phyloP scores from a whole-genome alignment of 345 rosid genomes.

The Eucalyptus dawsonii region DNA sequence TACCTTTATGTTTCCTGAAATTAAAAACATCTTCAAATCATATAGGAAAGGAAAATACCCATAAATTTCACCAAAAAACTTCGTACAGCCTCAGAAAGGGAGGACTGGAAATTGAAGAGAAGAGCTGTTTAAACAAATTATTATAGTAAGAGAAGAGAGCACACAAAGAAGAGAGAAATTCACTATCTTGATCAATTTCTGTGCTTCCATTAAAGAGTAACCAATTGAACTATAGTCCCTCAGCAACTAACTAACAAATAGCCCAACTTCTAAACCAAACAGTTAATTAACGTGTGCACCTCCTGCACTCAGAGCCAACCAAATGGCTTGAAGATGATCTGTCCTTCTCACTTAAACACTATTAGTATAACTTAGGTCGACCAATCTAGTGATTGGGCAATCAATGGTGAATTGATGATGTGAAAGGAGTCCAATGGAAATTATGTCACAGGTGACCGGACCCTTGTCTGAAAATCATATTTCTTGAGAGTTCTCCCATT shows the following conservation, averaged over 20 bases:
- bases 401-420: not conserved
- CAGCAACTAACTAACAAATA: not conserved
- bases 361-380: not conserved
- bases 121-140: not conserved
- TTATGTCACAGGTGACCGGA: not conserved
- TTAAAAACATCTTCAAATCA: not conserved
- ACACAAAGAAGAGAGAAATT: not conserved
- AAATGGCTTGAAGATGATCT: not conserved
- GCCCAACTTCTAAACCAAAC: not conserved
- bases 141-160: not conserved
- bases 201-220: not conserved
- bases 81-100: not conserved
- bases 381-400: not conserved
- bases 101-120: not conserved
- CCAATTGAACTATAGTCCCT: not conserved
- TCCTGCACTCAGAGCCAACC: not conserved
- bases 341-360: not conserved
- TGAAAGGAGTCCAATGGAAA: not conserved
- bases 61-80: not conserved
- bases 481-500: not conserved
- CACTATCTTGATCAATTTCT: not conserved
- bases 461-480: not conserved
- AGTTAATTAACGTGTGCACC: not conserved
- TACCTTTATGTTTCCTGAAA: constrained; percentile 74
- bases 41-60: not conserved